Conservation (phyloP, 2,329 filamentous ascomycete species). For the Cercospora brassicicola region DNA sequence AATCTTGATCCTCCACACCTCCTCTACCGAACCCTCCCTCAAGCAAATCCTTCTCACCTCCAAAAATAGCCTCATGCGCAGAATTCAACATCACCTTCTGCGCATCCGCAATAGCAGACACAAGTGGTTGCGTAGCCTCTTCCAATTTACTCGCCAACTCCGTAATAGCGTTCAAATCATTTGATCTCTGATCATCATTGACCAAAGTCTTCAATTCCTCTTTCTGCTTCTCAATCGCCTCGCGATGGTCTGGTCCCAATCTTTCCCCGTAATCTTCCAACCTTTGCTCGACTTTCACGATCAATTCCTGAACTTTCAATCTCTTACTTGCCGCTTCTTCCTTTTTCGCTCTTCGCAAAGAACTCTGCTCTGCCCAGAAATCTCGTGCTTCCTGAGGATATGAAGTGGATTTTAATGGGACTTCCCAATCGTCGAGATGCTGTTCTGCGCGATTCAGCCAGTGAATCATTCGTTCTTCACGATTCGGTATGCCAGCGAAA, state of each 20-base stretch:
- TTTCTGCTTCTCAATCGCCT: constrained; percentile 32
- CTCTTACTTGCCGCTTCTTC: constrained; percentile 27
- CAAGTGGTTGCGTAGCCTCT: constrained; percentile 30
- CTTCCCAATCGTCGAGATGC: constrained; percentile 43
- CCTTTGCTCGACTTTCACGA: constrained; percentile 30
- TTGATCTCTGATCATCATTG: constrained; percentile 25
- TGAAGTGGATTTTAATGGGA: constrained; percentile 41
- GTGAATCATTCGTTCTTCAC: constrained; percentile 40
- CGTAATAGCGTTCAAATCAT: constrained; percentile 29
- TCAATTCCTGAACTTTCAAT: constrained; percentile 29
- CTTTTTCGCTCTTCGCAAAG: constrained; percentile 29
- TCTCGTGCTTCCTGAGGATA: constrained; percentile 42
- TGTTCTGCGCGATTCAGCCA: constrained; percentile 44
- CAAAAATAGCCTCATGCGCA: constrained; percentile 41
- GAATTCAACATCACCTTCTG: constrained; percentile 36
- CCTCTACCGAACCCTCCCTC: constrained; percentile 21
- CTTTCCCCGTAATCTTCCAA: constrained; percentile 36
- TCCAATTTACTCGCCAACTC: constrained; percentile 27
- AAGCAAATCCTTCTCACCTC: constrained; percentile 38
- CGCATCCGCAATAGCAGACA: constrained; percentile 27
- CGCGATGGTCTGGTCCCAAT: constrained; percentile 29
- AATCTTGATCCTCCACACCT: constrained; percentile 20
- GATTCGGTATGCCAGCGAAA: constrained; percentile 43
- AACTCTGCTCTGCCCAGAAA: constrained; percentile 40
- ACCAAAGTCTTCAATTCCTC: constrained; percentile 33